phyloP scores from a whole-genome alignment of 768 basidiomycete genomes.

The Austroboletus eburneus region DNA sequence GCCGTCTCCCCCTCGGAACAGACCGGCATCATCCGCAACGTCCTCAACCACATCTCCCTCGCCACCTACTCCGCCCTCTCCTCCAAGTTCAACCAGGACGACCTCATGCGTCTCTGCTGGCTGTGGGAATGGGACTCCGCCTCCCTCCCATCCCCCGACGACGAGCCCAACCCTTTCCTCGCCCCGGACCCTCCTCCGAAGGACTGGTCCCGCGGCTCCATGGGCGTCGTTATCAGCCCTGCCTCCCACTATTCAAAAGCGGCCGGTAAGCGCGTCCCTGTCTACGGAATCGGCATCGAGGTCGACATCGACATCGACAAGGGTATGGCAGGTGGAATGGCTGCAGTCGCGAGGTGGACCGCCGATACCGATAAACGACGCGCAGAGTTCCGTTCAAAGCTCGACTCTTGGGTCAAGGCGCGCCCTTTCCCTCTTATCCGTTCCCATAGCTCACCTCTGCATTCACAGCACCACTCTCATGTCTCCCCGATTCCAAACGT shows the following conservation, averaged over 20 bases:
- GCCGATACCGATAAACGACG: constrained; percentile 61
- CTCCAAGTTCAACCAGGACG: constrained; percentile 61
- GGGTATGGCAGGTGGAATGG: constrained; percentile 79
- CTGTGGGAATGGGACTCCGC: constrained; percentile 83
- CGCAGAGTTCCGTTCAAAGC: constrained; percentile 51
- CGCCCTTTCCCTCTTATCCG: not conserved
- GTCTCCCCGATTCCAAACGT: constrained; percentile 46
- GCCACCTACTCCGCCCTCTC: constrained; percentile 64
- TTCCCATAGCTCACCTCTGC: constrained; percentile 8
- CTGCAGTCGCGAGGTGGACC: constrained; percentile 86
- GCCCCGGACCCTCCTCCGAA: constrained; percentile 34
- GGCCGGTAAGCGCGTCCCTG: constrained; percentile 64
- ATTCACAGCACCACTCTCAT: constrained; percentile 48
- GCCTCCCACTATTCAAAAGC: constrained; percentile 69
- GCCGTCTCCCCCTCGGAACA: constrained; percentile 75
- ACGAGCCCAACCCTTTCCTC: constrained; percentile 74
- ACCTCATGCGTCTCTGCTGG: constrained; percentile 78
- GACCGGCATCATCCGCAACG: constrained; percentile 71
- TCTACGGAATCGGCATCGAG: constrained; percentile 83
- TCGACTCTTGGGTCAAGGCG: constrained; percentile 64
- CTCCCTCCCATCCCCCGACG: constrained; percentile 35
- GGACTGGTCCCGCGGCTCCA: constrained; percentile 77
- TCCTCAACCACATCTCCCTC: constrained; percentile 73
- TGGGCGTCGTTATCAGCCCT: constrained; percentile 73
- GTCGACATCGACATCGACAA: constrained; percentile 84